Evolutionary conservation across 2,329 filamentous ascomycete species (phyloP).

Genomic region (Alternaria conjuncta): DNA sequence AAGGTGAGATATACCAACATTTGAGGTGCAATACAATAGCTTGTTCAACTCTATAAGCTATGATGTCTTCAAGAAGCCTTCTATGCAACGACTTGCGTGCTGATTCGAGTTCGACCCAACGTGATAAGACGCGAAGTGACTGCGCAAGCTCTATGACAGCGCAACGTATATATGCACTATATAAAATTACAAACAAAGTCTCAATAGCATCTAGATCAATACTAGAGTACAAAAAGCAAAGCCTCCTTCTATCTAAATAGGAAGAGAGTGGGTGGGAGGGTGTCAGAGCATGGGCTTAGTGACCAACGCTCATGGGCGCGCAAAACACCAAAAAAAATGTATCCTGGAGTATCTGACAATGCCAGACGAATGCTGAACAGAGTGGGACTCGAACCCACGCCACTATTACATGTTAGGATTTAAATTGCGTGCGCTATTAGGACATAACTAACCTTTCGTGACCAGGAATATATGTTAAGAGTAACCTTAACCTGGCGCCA

Average conservation of each 20-base stretch:
- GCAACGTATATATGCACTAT: background rate
- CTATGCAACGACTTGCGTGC: background rate
- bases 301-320: background rate
- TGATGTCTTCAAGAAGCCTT: background rate
- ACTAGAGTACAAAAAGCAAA: background rate
- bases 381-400: constrained; percentile 52
- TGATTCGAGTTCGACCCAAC: background rate
- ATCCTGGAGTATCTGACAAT: constrained; percentile 26
- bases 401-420: no score
- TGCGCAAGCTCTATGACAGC: background rate
- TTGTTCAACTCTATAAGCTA: background rate
- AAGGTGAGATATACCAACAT: background rate
- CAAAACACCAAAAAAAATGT: constrained; percentile 19
- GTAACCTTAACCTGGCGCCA: constrained; percentile 44
- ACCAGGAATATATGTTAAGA: constrained; percentile 11
- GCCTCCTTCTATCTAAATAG: background rate
- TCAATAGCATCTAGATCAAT: no score
- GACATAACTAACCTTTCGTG: no score
- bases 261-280: background rate
- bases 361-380: constrained; percentile 46
- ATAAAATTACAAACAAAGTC: background rate
- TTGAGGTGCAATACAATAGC: background rate
- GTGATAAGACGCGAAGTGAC: background rate
- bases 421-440: no score
- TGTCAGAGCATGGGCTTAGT: background rate